Evolutionary conservation across 208 protist genomes (phyloP), one percentile per base, ranked within the genome.

Genomic region (Phytomonas sp.): DNA sequence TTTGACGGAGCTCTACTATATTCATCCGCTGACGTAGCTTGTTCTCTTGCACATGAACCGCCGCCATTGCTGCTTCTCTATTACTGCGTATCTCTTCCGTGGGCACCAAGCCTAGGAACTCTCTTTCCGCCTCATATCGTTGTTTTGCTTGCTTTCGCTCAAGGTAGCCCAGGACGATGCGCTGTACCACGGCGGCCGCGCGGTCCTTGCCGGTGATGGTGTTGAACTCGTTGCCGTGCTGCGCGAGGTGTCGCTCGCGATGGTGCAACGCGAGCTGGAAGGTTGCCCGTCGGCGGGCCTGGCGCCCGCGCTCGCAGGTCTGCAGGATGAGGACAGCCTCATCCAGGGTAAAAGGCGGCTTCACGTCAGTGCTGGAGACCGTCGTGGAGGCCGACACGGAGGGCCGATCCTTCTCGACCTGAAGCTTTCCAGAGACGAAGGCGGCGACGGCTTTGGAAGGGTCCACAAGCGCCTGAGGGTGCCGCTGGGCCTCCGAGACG

Each of bases 231-330:
- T 91, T 72, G n/a, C 77, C 79, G 60, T 81, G 75, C 4, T 66
- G 56, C 5, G 72, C 60, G 1, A 71, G 37, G 71, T 94, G 87
- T 76, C 94, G 90, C 69, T 97, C 92, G 78, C 97, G 87, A 3
- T 72, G 45, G 70, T 90, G 85, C 45, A 97, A 91, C 45, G 84
- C 76, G 36, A 94, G 65, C 76, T 97, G 96, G 70, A 96, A 94
- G 49, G 83, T 81, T n/a, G 94, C 94, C 16, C 94, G 87, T 71
- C 97, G 89, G n/a, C 94, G 86, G 7, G 94, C 97, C 75, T 98
- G 97, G 10, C 97, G 81, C 0, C 93, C 96, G 49, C 97, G 89
- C 80, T 98, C 97, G 73, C 93, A 96, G 4, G 91, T 70, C 77
- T 98, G 96, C 49, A 98, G 79, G 12, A 98, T 69, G 0, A 74